Conservation (phyloP, 2,329 filamentous ascomycete species). For the Knufia fluminis region DNA sequence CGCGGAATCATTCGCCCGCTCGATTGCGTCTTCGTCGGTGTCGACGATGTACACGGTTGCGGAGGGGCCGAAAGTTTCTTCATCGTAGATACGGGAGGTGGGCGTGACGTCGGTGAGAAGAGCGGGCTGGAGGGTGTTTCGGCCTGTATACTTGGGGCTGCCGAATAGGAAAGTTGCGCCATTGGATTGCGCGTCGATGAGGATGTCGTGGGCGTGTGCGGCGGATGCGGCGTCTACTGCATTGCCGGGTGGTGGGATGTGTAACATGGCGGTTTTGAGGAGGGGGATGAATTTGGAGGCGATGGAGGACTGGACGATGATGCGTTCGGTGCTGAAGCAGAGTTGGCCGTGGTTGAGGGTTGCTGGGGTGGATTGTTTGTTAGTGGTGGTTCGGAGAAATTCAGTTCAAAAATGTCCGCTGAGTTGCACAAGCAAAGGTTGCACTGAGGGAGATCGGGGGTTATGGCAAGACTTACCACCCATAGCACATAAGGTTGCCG, state of each 20-base stretch:
- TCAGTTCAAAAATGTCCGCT: too few relatives aligned
- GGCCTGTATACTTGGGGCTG: neutral
- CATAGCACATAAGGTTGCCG: neutral
- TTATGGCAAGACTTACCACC: neutral
- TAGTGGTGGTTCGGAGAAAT: neutral
- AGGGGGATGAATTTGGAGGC: neutral
- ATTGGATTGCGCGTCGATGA: neutral
- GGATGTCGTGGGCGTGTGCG: neutral
- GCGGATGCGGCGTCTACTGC: neutral
- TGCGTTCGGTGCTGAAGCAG: neutral
- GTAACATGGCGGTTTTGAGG: neutral
- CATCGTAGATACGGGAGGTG: neutral
- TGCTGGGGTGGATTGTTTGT: neutral
- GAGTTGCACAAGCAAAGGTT: too few relatives aligned
- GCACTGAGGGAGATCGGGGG: too few relatives aligned
- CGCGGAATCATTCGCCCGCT: neutral
- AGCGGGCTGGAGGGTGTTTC: neutral
- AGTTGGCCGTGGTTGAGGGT: neutral
- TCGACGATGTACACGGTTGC: neutral
- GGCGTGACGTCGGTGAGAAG: neutral
- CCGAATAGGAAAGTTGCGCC: neutral
- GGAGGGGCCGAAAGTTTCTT: neutral
- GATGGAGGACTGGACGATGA: neutral
- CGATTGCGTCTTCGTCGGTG: neutral
- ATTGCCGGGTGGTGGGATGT: neutral